Conservation (phyloP, 1,139 yeast species). For the Zygosaccharomyces sapae region DNA sequence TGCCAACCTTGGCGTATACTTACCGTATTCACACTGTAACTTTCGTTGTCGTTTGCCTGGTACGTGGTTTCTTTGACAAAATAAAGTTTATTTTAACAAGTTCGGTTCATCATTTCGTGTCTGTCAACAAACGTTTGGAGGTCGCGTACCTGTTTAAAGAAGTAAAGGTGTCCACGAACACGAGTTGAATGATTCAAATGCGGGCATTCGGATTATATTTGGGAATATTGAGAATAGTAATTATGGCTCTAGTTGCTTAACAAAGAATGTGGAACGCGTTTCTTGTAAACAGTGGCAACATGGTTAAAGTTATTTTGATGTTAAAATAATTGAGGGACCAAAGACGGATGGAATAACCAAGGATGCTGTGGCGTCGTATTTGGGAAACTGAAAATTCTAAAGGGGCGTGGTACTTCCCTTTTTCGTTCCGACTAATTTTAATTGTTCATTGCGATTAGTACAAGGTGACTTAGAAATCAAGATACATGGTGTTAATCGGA, state of each 20-base stretch:
- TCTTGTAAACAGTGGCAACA: background rate
- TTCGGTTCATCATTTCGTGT: conserved; percentile 1
- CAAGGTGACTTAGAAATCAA: no score
- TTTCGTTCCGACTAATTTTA: no score
- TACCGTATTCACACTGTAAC: background rate
- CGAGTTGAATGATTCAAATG: background rate
- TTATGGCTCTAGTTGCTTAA: background rate
- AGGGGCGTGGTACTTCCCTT: no score
- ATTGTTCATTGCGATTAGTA: no score
- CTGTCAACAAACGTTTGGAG: background rate
- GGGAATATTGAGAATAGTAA: background rate
- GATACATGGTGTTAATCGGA: no score
- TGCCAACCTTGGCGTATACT: conserved; percentile 1
- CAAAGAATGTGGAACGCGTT: background rate
- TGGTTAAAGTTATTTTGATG: background rate
- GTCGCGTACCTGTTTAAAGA: conserved; percentile 1
- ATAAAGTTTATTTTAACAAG: background rate
- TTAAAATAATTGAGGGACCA: no score
- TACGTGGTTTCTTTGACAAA: background rate
- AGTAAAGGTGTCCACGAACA: background rate
- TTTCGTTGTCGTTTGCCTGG: background rate
- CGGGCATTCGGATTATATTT: background rate
- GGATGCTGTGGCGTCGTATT: no score
- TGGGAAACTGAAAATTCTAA: no score
- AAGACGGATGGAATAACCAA: no score